phyloP scores from a whole-genome alignment of 2,329 filamentous ascomycete species.

The Macrophomina phaseolina region DNA sequence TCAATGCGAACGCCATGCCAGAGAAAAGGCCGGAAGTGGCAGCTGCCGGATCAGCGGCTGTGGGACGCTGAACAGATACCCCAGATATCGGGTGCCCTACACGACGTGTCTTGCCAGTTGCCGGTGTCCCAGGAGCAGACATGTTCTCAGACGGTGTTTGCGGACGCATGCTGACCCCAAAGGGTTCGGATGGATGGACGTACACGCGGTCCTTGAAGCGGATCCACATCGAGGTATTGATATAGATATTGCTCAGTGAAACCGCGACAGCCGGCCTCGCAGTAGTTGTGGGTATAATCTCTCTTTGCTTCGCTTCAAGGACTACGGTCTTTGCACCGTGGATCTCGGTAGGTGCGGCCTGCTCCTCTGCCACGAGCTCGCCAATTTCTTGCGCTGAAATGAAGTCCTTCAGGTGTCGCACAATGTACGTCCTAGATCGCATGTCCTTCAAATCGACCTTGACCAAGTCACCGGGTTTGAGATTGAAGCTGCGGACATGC shows the following conservation, averaged over 20 bases:
- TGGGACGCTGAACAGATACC: slow-evolving; percentile 36
- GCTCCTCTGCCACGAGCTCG: slow-evolving; percentile 32
- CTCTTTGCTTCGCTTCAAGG: slow-evolving; percentile 48
- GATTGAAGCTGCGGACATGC: slow-evolving; percentile 50
- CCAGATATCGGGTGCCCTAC: not conserved
- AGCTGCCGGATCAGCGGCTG: slow-evolving; percentile 38
- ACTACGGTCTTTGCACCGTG: slow-evolving; percentile 49
- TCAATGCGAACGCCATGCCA: slow-evolving; percentile 87
- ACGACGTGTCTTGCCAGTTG: slow-evolving; percentile 56
- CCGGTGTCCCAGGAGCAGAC: slow-evolving; percentile 42
- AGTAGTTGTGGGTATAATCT: slow-evolving; percentile 39
- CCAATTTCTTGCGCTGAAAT: slow-evolving; percentile 19
- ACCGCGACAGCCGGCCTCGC: slow-evolving; percentile 42
- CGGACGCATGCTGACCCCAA: slow-evolving; percentile 11
- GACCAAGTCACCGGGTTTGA: slow-evolving; percentile 52
- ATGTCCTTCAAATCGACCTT: slow-evolving; percentile 53
- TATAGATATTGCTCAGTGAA: slow-evolving; percentile 49
- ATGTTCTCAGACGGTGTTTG: slow-evolving; percentile 23
- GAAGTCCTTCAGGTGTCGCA: slow-evolving; percentile 51
- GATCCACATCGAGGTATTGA: slow-evolving; percentile 51
- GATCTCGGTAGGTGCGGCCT: slow-evolving; percentile 48
- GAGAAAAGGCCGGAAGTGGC: slow-evolving; percentile 63
- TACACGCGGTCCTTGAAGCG: slow-evolving; percentile 48
- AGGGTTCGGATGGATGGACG: slow-evolving; percentile 30
- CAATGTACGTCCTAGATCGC: slow-evolving; percentile 52